These are phyloP conservation scores for Aspergillus sparsus DNA, from an alignment of 495 filamentous ascomycete species.

Conservation along the genomic window DNA sequence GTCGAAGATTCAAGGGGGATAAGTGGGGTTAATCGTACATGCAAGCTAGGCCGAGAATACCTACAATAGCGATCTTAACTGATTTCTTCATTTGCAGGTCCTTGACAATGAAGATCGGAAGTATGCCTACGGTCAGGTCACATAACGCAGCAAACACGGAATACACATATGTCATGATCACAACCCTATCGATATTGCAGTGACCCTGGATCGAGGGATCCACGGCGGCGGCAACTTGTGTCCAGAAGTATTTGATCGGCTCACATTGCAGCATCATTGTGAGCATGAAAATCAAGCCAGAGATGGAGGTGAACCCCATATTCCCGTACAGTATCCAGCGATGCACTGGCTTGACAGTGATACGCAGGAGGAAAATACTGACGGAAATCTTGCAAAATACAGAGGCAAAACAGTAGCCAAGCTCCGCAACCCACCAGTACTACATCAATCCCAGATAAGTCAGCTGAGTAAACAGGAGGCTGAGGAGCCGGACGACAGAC, in stretches of 20 bases:
- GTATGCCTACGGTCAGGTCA: conserved; percentile 17
- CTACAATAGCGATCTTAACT: conserved; percentile 14
- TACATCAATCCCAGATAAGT: too few species aligned
- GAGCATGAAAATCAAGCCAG: conserved; percentile 13
- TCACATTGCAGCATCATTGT: conserved; percentile 13
- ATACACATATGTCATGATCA: conserved; percentile 18
- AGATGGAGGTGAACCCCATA: not conserved
- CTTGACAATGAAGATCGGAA: conserved; percentile 17
- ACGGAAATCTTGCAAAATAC: conserved; percentile 17
- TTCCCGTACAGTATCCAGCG: conserved; percentile 5
- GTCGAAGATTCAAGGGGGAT: too few species aligned
- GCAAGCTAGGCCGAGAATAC: conserved; percentile 16
- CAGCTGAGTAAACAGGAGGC: too few species aligned
- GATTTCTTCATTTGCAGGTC: conserved; percentile 6
- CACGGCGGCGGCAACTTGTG: not conserved
- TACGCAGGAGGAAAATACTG: conserved; percentile 14
- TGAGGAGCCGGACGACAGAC: too few species aligned
- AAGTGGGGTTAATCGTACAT: not conserved
- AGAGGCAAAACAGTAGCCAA: conserved; percentile 12
- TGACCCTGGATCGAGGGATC: conserved; percentile 3
- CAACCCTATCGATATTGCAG: conserved; percentile 7
- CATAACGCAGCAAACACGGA: conserved; percentile 13
- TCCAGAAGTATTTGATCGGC: conserved; percentile 15
- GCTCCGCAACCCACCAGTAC: conserved; percentile 17
- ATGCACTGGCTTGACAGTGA: conserved; percentile 9